phyloP scores from a whole-genome alignment of 805 yeast species.

The Candida takata region DNA sequence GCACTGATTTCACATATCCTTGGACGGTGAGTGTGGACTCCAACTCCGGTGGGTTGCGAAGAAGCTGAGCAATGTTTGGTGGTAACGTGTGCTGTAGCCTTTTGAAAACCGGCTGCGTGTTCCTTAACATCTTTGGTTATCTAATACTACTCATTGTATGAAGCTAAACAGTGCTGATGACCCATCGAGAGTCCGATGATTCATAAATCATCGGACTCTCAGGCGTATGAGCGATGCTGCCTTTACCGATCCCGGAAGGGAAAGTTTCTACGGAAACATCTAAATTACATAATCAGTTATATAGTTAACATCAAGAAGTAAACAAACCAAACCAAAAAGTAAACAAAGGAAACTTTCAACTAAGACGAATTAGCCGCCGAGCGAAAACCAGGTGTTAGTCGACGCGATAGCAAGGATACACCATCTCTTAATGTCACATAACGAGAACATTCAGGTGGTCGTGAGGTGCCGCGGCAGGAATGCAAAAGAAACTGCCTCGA shows the following conservation, averaged over 20 bases:
- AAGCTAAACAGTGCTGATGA: too few relatives aligned
- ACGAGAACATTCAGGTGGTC: constrained; percentile 50
- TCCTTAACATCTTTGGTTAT: neutral
- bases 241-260: too few relatives aligned
- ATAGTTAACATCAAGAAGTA: too few relatives aligned
- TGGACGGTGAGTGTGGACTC: constrained; percentile 38
- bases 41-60: constrained; percentile 15
- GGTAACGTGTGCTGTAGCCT: constrained; percentile 9
- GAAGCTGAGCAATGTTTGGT: constrained; percentile 11
- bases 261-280: too few relatives aligned
- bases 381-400: too few relatives aligned
- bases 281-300: too few relatives aligned
- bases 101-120: neutral
- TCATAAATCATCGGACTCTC: too few relatives aligned
- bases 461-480: constrained; percentile 61
- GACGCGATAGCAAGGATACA: neutral
- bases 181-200: too few relatives aligned
- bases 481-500: constrained; percentile 47
- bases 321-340: too few relatives aligned
- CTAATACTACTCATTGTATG: too few relatives aligned
- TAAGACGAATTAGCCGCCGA: neutral
- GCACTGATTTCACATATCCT: constrained; percentile 73
- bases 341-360: too few relatives aligned
- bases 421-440: constrained; percentile 24
- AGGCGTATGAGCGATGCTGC: too few relatives aligned